Conservation (phyloP, 2,329 filamentous ascomycete species). For the Hymenoscyphus albidus region DNA sequence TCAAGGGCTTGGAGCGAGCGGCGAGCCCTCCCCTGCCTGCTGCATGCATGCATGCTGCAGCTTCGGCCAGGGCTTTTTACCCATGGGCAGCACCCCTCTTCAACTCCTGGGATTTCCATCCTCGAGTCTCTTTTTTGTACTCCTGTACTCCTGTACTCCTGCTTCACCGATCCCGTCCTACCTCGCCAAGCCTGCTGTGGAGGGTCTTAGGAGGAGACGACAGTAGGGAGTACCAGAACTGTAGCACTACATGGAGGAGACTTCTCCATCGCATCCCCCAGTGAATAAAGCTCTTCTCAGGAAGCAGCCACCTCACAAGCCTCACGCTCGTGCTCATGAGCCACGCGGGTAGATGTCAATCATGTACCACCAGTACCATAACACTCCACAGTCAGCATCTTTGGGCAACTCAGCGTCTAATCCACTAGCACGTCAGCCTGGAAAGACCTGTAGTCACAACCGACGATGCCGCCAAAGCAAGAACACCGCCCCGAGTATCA, state of each 20-base stretch:
- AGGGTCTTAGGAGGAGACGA: neutral
- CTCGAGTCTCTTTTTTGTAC: neutral
- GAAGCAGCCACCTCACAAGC: slow-evolving; percentile 2
- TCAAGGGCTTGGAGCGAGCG: slow-evolving; percentile 3
- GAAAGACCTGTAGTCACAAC: neutral
- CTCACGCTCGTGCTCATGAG: neutral
- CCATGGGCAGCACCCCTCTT: slow-evolving; percentile 1
- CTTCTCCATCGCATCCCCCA: neutral
- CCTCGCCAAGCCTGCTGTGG: neutral
- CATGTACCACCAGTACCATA: slow-evolving; percentile 1
- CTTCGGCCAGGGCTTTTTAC: neutral
- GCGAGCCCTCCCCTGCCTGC: neutral
- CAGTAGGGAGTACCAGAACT: neutral
- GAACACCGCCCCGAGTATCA: slow-evolving; percentile 1
- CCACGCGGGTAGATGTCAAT: neutral
- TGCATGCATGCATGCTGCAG: neutral
- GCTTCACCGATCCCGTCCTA: neutral
- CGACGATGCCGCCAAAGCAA: neutral
- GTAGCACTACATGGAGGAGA: neutral
- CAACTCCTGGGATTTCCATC: neutral
- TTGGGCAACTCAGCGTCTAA: slow-evolving; percentile 3
- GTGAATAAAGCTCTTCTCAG: neutral
- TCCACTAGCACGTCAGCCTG: neutral
- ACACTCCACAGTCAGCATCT: slow-evolving; percentile 1
- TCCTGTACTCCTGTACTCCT: neutral